These are phyloP conservation scores for Prinsepia uniflora DNA, from an alignment of 306 rosid genomes.

Conservation along the genomic window DNA sequence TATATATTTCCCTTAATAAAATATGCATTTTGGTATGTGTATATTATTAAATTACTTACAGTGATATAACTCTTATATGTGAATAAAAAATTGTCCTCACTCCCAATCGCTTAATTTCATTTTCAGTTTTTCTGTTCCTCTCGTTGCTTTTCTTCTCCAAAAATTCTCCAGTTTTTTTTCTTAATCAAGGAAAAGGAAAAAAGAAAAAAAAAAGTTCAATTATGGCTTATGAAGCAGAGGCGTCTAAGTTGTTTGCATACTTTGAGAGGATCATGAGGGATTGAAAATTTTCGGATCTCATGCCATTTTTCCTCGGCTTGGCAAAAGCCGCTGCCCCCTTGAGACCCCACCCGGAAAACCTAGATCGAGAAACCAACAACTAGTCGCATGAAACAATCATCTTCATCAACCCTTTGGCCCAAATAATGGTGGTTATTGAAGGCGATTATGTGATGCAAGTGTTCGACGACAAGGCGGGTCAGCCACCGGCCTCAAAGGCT, in stretches of 20 bases:
- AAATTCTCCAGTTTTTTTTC: too few relatives aligned
- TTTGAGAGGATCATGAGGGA: constrained; percentile 42
- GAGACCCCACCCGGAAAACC: constrained; percentile 17
- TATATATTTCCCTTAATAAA: too few relatives aligned
- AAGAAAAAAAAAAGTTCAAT: too few relatives aligned
- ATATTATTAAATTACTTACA: too few relatives aligned
- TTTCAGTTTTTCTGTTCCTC: too few relatives aligned
- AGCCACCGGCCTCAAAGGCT: constrained; percentile 84
- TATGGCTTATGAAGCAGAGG: too few relatives aligned
- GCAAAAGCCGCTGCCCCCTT: constrained; percentile 14
- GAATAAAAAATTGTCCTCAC: too few relatives aligned
- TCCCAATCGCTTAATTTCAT: too few relatives aligned
- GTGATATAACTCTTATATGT: too few relatives aligned
- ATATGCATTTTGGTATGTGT: too few relatives aligned
- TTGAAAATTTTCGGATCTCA: constrained; percentile 45
- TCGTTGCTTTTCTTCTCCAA: too few relatives aligned
- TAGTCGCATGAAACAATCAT: constrained; percentile 37
- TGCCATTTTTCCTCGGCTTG: constrained; percentile 60
- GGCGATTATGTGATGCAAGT: constrained; percentile 46
- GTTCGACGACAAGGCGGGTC: constrained; percentile 41
- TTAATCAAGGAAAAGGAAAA: too few relatives aligned
- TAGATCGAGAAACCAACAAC: not conserved
- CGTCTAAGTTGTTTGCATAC: constrained; percentile 36
- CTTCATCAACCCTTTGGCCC: constrained; percentile 56
- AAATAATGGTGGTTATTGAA: constrained; percentile 55